A percentile compares a stretch with the other conserved stretches of the same genome.
phyloP scores from a whole-genome alignment of 768 basidiomycete species.

The Russula sp. region DNA sequence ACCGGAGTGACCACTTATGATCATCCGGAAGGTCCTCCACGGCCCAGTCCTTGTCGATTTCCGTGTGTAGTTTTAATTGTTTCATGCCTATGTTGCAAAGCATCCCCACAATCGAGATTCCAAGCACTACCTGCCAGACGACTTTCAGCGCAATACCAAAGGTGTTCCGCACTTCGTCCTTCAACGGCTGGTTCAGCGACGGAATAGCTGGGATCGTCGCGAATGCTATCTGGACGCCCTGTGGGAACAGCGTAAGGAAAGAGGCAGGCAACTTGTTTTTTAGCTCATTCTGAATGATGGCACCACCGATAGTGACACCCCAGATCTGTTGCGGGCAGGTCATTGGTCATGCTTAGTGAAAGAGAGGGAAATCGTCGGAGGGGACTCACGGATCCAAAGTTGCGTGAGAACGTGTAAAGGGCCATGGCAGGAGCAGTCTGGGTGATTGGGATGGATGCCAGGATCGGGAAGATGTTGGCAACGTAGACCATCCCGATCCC shows the following conservation, averaged over 20 bases:
- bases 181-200: constrained; percentile 33
- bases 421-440: constrained; percentile 38
- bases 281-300: no score
- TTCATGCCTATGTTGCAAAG: constrained; percentile 35
- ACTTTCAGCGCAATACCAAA: constrained; percentile 25
- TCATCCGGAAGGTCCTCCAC: constrained; percentile 15
- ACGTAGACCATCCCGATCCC: constrained; percentile 39
- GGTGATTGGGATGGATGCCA: constrained; percentile 38
- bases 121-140: constrained; percentile 38
- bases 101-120: constrained; percentile 34
- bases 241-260: constrained; percentile 33
- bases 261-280: constrained; percentile 27
- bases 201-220: constrained; percentile 35
- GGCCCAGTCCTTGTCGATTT: constrained; percentile 38
- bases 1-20: not conserved
- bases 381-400: constrained; percentile 25
- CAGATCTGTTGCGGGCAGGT: constrained; percentile 33
- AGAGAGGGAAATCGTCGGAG: no score
- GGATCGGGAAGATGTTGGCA: constrained; percentile 37
- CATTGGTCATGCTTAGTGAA: not conserved
- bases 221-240: constrained; percentile 33
- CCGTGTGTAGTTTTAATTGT: constrained; percentile 33
- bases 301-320: constrained; percentile 29
- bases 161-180: constrained; percentile 10
- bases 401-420: constrained; percentile 34